A percentile compares a stretch with the other conserved stretches of the same genome.
phyloP scores from a whole-genome alignment of 2,329 filamentous ascomycete genomes.

The Fusarium sp. region DNA sequence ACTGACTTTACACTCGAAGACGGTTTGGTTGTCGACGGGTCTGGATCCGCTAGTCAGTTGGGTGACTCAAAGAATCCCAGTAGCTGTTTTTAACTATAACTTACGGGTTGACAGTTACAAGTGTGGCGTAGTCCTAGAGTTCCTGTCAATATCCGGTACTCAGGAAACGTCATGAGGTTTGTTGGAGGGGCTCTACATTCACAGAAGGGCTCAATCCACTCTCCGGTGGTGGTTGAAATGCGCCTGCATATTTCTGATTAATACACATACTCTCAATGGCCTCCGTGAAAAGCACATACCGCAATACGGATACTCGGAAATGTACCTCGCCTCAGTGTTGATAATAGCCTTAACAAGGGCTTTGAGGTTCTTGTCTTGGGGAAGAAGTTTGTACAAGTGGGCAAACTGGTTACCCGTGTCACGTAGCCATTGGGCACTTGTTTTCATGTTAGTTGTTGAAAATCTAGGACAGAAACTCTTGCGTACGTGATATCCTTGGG shows the following conservation, averaged over 20 bases:
- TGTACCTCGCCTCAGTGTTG: slow-evolving; percentile 31
- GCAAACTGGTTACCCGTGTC: slow-evolving; percentile 30
- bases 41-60: no score
- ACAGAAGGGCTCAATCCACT: slow-evolving; percentile 23
- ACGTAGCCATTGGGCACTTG: slow-evolving; percentile 26
- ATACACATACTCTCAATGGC: no score
- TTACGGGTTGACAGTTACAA: slow-evolving; percentile 21
- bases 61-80: no score
- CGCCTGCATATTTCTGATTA: no score
- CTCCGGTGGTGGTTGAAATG: slow-evolving; percentile 26
- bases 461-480: no score
- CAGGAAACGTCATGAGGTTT: no score
- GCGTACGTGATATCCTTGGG: slow-evolving; percentile 19
- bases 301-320: slow-evolving; percentile 24
- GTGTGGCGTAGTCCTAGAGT: slow-evolving; percentile 25
- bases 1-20: slow-evolving; percentile 32
- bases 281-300: no score
- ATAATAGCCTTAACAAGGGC: slow-evolving; percentile 27
- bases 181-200: no score
- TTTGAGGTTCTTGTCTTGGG: slow-evolving; percentile 19
- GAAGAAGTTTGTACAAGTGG: slow-evolving; percentile 23
- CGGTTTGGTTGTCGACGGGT: slow-evolving; percentile 27
- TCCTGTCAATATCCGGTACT: no score
- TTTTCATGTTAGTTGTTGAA: not conserved
- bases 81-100: no score